These are phyloP conservation scores for Diplodia intermedia DNA, from an alignment of 2,329 filamentous ascomycete species.

Conservation along the genomic window DNA sequence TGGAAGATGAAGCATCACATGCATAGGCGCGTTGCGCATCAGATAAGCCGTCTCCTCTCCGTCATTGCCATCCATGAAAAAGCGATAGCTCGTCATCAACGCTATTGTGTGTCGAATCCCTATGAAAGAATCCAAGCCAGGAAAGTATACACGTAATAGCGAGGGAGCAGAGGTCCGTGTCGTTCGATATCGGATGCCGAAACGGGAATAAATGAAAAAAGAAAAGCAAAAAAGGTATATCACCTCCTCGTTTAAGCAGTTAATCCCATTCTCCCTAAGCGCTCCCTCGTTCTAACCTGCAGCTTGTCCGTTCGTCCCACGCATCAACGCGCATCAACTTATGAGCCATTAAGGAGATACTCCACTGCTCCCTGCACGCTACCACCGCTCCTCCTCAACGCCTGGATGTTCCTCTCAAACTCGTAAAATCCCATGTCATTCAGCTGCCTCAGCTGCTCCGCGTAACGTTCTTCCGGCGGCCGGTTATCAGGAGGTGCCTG, in stretches of 20 bases:
- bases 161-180: slow-evolving; percentile 15
- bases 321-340: neutral
- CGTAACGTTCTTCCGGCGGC: slow-evolving; percentile 92
- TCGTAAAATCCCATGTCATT: slow-evolving; percentile 99
- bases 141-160: slow-evolving; percentile 11
- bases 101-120: neutral
- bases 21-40: neutral
- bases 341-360: slow-evolving; percentile 59
- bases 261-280: slow-evolving; percentile 3
- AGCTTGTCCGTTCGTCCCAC: neutral
- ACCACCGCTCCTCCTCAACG: slow-evolving; percentile 84
- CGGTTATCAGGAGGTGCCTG: slow-evolving; percentile 73
- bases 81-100: neutral
- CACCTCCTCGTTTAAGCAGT: neutral
- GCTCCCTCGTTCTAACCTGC: slow-evolving; percentile 6
- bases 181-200: slow-evolving; percentile 5
- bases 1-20: neutral
- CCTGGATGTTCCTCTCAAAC: slow-evolving; percentile 90
- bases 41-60: neutral
- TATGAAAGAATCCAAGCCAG: neutral
- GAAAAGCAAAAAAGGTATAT: slow-evolving; percentile 21
- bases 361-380: slow-evolving; percentile 93
- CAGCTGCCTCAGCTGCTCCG: slow-evolving; percentile 85
- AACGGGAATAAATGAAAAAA: neutral
- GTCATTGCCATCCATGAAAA: neutral